These are phyloP conservation scores for Cinchona pubescens DNA, from an alignment of 257 asterid species.

Conservation along the genomic window DNA sequence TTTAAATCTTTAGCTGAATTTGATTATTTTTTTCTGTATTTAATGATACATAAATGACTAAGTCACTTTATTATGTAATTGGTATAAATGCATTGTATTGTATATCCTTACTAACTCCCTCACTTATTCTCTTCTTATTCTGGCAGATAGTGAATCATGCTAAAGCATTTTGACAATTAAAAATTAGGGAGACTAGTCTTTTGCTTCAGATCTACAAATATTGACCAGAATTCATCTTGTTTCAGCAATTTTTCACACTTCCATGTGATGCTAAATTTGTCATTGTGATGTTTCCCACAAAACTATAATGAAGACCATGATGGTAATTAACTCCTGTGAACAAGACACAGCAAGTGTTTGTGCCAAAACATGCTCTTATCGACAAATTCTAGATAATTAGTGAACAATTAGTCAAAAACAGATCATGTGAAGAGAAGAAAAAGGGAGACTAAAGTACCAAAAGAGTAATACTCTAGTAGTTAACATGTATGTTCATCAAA, in stretches of 20 bases:
- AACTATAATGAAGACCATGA: neutral
- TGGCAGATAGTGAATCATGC: too few species aligned
- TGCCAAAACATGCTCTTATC: slow-evolving; percentile 15
- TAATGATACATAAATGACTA: too few species aligned
- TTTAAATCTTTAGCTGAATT: too few species aligned
- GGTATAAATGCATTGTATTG: too few species aligned
- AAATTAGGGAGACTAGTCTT: too few species aligned
- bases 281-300: neutral
- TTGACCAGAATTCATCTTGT: neutral
- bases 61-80: too few species aligned
- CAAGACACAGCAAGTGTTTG: neutral
- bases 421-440: slow-evolving; percentile 24
- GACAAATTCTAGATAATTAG: slow-evolving; percentile 8
- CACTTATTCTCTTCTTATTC: too few species aligned
- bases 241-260: neutral
- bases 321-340: neutral
- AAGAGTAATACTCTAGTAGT: neutral
- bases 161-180: too few species aligned
- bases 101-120: too few species aligned
- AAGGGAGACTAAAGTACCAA: neutral
- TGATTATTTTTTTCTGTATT: too few species aligned
- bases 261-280: neutral
- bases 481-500: neutral
- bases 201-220: too few species aligned
- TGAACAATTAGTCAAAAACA: slow-evolving; percentile 17